Conservation (phyloP, 805 yeast species). For the Metschnikowia hibisci region DNA sequence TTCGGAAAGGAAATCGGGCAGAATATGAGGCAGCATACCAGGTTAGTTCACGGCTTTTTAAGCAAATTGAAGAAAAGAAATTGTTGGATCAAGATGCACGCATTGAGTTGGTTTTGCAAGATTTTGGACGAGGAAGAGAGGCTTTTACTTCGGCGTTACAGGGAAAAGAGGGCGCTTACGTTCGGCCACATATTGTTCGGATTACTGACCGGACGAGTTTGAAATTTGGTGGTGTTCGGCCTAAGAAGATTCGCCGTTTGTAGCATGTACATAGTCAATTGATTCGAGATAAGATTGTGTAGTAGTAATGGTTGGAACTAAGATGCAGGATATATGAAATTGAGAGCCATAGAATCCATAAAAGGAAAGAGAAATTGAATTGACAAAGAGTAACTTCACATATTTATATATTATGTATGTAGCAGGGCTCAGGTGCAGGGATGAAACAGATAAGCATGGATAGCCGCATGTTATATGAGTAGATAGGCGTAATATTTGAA, state of each 20-base stretch:
- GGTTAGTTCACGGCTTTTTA: slow-evolving; percentile 69
- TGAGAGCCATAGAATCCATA: background rate
- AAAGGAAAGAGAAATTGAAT: no score
- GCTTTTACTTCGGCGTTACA: slow-evolving; percentile 80
- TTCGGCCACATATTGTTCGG: slow-evolving; percentile 65
- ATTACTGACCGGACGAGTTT: slow-evolving; percentile 76
- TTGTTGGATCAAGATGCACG: slow-evolving; percentile 49
- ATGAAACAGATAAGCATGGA: no score
- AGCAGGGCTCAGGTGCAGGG: no score
- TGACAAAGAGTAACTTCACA: no score
- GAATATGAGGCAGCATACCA: slow-evolving; percentile 93
- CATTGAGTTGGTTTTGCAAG: slow-evolving; percentile 73
- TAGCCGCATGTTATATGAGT: no score
- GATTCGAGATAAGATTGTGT: background rate
- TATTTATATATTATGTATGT: no score
- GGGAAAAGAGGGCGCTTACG: slow-evolving; percentile 79
- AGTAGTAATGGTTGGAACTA: background rate
- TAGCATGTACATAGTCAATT: slow-evolving; percentile 26
- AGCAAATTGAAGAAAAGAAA: slow-evolving; percentile 60
- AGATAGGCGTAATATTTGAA: no score
- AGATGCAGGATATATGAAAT: background rate
- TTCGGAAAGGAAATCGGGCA: slow-evolving; percentile 83
- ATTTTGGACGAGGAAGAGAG: slow-evolving; percentile 85
- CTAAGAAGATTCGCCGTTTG: slow-evolving; percentile 78
- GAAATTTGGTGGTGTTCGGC: slow-evolving; percentile 89